phyloP scores from a whole-genome alignment of 169 alveolate species.

The Cryptosporidium felis region DNA sequence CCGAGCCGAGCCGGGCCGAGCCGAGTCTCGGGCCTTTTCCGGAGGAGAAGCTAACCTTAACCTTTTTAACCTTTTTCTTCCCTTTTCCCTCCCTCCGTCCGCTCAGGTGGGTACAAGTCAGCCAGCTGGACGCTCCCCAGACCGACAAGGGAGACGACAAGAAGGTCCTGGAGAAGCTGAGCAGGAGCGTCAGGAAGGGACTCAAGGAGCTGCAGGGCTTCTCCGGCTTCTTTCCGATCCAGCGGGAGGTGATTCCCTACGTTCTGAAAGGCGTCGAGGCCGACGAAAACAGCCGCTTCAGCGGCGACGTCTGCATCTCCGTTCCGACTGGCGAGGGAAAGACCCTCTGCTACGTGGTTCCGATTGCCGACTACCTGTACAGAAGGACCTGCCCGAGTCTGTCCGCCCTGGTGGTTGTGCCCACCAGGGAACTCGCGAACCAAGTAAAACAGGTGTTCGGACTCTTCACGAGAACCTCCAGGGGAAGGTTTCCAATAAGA shows the following conservation, averaged over 20 bases:
- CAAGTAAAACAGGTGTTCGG: constrained; percentile 85
- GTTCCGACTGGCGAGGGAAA: constrained; percentile 79
- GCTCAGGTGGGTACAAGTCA: constrained; percentile 26
- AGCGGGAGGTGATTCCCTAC: constrained; percentile 45
- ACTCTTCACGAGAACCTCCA: constrained; percentile 77
- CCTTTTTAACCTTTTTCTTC: too few species aligned
- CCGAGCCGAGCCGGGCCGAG: too few species aligned
- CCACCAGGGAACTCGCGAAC: constrained; percentile 91
- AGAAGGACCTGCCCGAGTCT: constrained; percentile 59
- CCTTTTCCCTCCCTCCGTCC: neutral
- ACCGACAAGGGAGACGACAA: neutral
- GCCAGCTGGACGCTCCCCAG: neutral
- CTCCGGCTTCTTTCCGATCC: constrained; percentile 43
- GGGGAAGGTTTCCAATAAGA: constrained; percentile 43
- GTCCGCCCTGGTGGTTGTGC: constrained; percentile 86
- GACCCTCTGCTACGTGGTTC: constrained; percentile 75
- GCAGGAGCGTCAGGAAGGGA: constrained; percentile 29
- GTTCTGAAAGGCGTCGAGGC: constrained; percentile 10
- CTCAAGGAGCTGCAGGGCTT: constrained; percentile 22
- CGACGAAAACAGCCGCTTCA: constrained; percentile 20
- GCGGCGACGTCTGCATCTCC: constrained; percentile 76
- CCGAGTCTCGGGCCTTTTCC: too few species aligned
- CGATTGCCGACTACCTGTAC: constrained; percentile 73
- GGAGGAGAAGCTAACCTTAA: too few species aligned
- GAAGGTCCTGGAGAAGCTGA: neutral